Base-by-base conservation (phyloP, 2,329 filamentous ascomycete genomes). In the Xylaria sp. region DNA sequence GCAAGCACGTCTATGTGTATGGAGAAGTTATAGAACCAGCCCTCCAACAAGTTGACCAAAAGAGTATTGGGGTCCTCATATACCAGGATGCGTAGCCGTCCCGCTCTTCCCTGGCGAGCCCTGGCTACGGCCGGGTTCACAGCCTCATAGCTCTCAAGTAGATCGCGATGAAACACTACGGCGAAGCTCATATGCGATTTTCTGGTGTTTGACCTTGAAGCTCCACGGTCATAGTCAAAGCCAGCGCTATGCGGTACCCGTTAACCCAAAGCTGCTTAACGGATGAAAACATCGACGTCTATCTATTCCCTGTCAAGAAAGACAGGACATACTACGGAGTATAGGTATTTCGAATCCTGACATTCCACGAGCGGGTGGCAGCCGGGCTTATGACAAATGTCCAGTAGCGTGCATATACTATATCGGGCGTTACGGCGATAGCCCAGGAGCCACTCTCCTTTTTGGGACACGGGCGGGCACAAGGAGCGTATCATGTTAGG, bases 331-430 rank as follows among this genome's bases (percentile, higher is more conserved):
- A 4, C 28, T 28, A 25, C 23, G 23, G 23, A 25, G 23, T 25
- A 28, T 48, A 48, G n/a, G 46, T 9, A 48, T 58, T 44, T 59
- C 6, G 52, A 62, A 66, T 63, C 51, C 67, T 28, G 18, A 52
- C 50, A 50, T 57, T 50, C 58, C 63, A 66, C 52, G 51, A 50
- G 58, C 58, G 20, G 13, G 8, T 66, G 44, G 50, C 46, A 46
- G 41, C 56, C 52, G 37, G 34, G 60, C 25, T 51, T 44, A 63
- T 70, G 68, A 70, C 68, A 70, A 70, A 70, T 70, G 63, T 54
- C 52, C 63, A 69, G 51, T 39, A 57, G 51, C 66, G 52, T 61
- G 57, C 54, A 54, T 66, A n/a, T 13, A 34, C 28, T 51, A 68
- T 60, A 37, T 37, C 37, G 23, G 32, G 54, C 32, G 18, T 56